These are phyloP conservation scores for Mycena rebaudengoi DNA, from an alignment of 768 basidiomycete genomes.

Conservation along the genomic window DNA sequence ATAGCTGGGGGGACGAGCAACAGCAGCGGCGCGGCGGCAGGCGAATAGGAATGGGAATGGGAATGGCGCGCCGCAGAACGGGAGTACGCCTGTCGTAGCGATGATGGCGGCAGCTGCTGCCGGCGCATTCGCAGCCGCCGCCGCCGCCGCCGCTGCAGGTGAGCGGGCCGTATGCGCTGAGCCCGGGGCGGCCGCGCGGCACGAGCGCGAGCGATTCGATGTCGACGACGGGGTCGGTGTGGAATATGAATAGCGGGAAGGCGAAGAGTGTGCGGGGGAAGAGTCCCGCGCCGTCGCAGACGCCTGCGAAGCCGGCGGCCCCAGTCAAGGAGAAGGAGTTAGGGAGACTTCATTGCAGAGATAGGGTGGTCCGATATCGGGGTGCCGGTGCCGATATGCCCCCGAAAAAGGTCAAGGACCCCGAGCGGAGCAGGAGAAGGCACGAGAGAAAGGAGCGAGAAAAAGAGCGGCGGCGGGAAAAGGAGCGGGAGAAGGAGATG, in stretches of 20 bases:
- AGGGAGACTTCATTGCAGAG: constrained; percentile 19
- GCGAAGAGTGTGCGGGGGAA: constrained; percentile 1
- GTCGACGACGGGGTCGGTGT: constrained; percentile 11
- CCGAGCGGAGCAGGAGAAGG: constrained; percentile 24
- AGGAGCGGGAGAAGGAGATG: constrained; percentile 21
- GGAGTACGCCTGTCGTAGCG: constrained; percentile 19
- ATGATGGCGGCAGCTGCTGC: constrained; percentile 7
- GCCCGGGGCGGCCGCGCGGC: constrained; percentile 37
- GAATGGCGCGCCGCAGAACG: constrained; percentile 36
- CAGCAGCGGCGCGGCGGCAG: constrained; percentile 5
- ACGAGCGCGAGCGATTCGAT: constrained; percentile 30
- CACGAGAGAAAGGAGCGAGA: constrained; percentile 31
- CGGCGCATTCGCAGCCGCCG: not conserved
- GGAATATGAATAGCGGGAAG: constrained; percentile 3
- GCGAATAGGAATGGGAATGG: constrained; percentile 32
- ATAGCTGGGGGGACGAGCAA: too few species aligned
- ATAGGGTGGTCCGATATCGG: constrained; percentile 24
- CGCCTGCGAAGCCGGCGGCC: constrained; percentile 9
- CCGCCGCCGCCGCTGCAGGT: constrained; percentile 5
- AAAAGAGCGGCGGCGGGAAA: constrained; percentile 11
- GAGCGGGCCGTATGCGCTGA: constrained; percentile 38
- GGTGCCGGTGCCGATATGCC: constrained; percentile 19
- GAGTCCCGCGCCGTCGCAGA: constrained; percentile 13
- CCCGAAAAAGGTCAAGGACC: constrained; percentile 21
- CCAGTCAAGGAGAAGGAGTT: constrained; percentile 18